These are phyloP conservation scores for Synchytrium microbalum DNA, from an alignment of 371 early-diverging fungal genomes.

Conservation along the genomic window DNA sequence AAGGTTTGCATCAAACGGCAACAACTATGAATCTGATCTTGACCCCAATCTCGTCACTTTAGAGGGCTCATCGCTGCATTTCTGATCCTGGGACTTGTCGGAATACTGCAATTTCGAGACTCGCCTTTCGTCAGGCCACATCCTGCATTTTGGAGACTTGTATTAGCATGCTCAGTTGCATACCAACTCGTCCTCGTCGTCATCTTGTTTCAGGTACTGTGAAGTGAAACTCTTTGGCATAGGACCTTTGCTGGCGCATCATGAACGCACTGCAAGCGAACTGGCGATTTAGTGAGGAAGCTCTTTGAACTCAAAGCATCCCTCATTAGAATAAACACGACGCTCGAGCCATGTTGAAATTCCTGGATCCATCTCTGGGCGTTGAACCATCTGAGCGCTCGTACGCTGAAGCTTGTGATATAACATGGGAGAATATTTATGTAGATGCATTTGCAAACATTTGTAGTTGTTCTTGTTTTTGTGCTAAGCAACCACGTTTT, in stretches of 20 bases:
- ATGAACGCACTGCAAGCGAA: too few species aligned
- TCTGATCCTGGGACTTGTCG: too few species aligned
- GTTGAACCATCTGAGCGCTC: constrained; percentile 77
- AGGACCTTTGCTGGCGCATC: too few species aligned
- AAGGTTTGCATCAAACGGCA: too few species aligned
- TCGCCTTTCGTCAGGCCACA: constrained; percentile 93
- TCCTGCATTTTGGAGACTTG: constrained; percentile 88
- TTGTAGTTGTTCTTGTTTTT: neutral
- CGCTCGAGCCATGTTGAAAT: constrained; percentile 67
- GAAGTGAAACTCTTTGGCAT: too few species aligned
- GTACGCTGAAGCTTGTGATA: constrained; percentile 82
- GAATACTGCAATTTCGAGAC: constrained; percentile 75
- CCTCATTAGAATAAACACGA: constrained; percentile 79
- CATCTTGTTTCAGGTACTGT: constrained; percentile 83
- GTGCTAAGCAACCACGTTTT: neutral
- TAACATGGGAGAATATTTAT: constrained; percentile 65
- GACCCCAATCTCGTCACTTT: too few species aligned
- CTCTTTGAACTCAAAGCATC: too few species aligned
- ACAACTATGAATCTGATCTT: too few species aligned
- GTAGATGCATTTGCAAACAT: too few species aligned
- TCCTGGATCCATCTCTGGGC: constrained; percentile 75
- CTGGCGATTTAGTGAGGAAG: too few species aligned
- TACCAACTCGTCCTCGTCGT: constrained; percentile 85
- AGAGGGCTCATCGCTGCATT: too few species aligned
- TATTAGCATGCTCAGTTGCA: constrained; percentile 70